Conservation (phyloP, 441 rosid species). For the Pelargonium citronellum region DNA sequence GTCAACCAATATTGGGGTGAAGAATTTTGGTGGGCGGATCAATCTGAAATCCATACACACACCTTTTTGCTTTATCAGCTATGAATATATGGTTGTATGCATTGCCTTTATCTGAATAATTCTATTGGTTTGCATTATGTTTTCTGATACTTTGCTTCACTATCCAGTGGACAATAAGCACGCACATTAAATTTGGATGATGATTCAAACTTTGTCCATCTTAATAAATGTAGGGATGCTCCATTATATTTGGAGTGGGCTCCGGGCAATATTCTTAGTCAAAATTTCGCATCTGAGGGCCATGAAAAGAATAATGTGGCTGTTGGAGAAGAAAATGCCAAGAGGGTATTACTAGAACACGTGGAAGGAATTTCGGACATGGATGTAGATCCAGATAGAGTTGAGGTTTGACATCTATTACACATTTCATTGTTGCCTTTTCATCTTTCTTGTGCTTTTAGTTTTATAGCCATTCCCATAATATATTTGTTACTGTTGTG, state of each 20-base stretch:
- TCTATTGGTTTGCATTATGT: background rate
- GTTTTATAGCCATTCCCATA: background rate
- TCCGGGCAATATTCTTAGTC: slow-evolving; percentile 60
- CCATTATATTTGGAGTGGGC: slow-evolving; percentile 95
- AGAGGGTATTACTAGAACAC: slow-evolving; percentile 56
- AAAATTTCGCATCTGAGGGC: slow-evolving; percentile 31
- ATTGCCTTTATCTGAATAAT: background rate
- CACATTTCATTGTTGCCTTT: background rate
- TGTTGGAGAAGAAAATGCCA: slow-evolving; percentile 53
- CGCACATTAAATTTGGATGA: background rate
- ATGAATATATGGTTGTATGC: background rate
- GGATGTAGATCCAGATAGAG: slow-evolving; percentile 71
- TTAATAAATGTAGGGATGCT: slow-evolving; percentile 53
- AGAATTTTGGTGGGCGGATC: background rate
- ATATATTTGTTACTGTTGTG: background rate
- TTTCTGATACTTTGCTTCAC: background rate
- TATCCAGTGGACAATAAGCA: background rate
- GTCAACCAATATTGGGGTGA: background rate
- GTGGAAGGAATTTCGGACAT: slow-evolving; percentile 49
- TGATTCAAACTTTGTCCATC: slow-evolving; percentile 17
- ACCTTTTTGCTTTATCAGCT: background rate
- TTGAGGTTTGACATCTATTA: slow-evolving; percentile 45
- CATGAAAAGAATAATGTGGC: slow-evolving; percentile 32
- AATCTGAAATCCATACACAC: background rate
- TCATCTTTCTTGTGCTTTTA: background rate